These are phyloP conservation scores for Buxus sempervirens DNA, from an alignment of 164 flowering plant genomes.

Conservation along the genomic window DNA sequence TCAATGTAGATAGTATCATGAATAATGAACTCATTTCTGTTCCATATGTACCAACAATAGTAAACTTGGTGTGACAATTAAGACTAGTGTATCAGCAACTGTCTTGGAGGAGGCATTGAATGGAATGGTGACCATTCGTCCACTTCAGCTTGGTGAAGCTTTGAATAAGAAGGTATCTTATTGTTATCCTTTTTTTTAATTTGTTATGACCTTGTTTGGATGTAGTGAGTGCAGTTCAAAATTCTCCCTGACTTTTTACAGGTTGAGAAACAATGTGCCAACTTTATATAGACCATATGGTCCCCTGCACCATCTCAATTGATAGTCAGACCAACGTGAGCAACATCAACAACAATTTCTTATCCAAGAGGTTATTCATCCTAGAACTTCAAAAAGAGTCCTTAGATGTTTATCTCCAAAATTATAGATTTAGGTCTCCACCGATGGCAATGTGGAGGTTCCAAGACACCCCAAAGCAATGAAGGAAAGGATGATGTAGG, in stretches of 20 bases:
- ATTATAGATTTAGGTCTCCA: not conserved
- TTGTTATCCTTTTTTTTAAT: not conserved
- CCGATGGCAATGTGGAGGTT: not conserved
- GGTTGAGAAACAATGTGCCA: too few relatives aligned
- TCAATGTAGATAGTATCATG: too few relatives aligned
- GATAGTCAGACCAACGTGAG: too few relatives aligned
- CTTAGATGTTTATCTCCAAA: not conserved
- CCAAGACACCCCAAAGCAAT: not conserved
- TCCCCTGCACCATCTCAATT: not conserved
- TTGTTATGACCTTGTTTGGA: too few relatives aligned
- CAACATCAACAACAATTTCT: not conserved
- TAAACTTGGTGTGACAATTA: constrained; percentile 96
- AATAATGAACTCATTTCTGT: too few relatives aligned
- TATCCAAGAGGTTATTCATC: too few relatives aligned
- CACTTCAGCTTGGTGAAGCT: constrained; percentile 65
- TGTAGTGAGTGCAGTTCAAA: too few relatives aligned
- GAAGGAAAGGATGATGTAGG: not conserved
- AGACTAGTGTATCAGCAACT: constrained; percentile 90
- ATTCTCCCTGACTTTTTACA: too few relatives aligned
- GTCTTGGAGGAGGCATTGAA: constrained; percentile 92
- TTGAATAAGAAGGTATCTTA: constrained; percentile 53
- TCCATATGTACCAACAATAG: too few relatives aligned
- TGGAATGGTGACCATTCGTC: constrained; percentile 56
- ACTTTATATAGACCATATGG: too few relatives aligned
- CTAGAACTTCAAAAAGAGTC: too few relatives aligned